Conservation (phyloP, 345 rosid genomes). For the Laguncularia racemosa region DNA sequence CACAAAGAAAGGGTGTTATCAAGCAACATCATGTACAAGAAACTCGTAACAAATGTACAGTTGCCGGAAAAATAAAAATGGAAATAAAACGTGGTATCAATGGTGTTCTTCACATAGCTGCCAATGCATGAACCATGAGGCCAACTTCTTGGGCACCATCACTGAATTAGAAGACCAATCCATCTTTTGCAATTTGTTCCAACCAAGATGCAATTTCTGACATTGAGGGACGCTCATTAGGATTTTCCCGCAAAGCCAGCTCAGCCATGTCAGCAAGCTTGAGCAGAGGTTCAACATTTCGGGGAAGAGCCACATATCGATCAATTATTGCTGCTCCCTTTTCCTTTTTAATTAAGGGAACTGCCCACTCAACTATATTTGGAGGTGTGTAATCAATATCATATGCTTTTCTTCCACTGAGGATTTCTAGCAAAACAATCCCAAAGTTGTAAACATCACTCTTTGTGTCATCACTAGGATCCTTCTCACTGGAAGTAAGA, state of each 20-base stretch:
- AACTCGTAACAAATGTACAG: slow-evolving; percentile 35
- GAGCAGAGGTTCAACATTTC: slow-evolving; percentile 77
- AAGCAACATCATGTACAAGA: slow-evolving; percentile 27
- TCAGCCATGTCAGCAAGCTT: slow-evolving; percentile 78
- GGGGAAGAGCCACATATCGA: slow-evolving; percentile 50
- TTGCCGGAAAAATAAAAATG: slow-evolving; percentile 19
- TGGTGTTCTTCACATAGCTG: slow-evolving; percentile 4
- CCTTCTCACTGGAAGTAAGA: slow-evolving; percentile 43
- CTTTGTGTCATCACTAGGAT: slow-evolving; percentile 36
- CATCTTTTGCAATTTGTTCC: slow-evolving; percentile 65
- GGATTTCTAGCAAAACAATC: slow-evolving; percentile 65
- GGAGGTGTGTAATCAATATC: slow-evolving; percentile 62
- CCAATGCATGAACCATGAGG: background rate
- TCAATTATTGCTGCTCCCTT: slow-evolving; percentile 64
- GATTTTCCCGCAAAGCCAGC: slow-evolving; percentile 56
- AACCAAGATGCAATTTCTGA: slow-evolving; percentile 51
- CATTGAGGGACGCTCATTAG: slow-evolving; percentile 60
- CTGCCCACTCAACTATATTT: slow-evolving; percentile 63
- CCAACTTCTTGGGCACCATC: background rate
- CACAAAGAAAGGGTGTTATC: no score
- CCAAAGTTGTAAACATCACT: slow-evolving; percentile 70
- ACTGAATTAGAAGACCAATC: slow-evolving; percentile 39
- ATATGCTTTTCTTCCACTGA: slow-evolving; percentile 76
- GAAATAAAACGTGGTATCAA: slow-evolving; percentile 4
- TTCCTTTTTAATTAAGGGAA: slow-evolving; percentile 58